Percentiles rank a stretch among this genome's conserved stretches.
These are phyloP conservation scores for Rhodotorula sp. DNA, from an alignment of 1,284 basidiomycete species.

Conservation along the genomic window DNA sequence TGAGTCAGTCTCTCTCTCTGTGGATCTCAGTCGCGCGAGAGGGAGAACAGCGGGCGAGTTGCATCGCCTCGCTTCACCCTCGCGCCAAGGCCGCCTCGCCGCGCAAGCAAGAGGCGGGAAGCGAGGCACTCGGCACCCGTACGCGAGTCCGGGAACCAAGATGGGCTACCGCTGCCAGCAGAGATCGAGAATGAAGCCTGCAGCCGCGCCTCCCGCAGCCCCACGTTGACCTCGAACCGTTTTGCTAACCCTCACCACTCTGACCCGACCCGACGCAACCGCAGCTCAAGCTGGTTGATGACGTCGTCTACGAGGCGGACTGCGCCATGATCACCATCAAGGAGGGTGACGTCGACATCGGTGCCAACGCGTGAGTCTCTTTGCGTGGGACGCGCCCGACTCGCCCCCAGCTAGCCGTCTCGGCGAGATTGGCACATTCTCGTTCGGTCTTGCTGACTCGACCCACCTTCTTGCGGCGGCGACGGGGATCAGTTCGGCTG, in stretches of 20 bases:
- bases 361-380: slow-evolving; percentile 51
- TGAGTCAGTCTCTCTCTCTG: slow-evolving; percentile 52
- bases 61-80: neutral
- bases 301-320: slow-evolving; percentile 87
- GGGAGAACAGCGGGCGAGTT: neutral
- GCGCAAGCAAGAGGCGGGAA: too few relatives aligned
- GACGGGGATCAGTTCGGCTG: slow-evolving; percentile 56
- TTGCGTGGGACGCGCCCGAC: slow-evolving; percentile 44
- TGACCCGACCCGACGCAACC: too few relatives aligned
- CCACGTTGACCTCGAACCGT: neutral
- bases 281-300: slow-evolving; percentile 66
- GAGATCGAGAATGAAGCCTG: neutral
- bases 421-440: too few relatives aligned
- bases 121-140: too few relatives aligned
- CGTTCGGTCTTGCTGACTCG: neutral
- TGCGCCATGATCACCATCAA: slow-evolving; percentile 73
- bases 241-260: neutral
- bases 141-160: too few relatives aligned
- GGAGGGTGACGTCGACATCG: slow-evolving; percentile 86
- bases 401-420: slow-evolving; percentile 53
- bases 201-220: neutral
- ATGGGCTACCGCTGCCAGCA: neutral
- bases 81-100: too few relatives aligned
- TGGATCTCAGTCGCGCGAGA: neutral
- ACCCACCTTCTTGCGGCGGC: too few relatives aligned